Conservation (phyloP, 805 yeast species). For the Metschnikowia henanensis region DNA sequence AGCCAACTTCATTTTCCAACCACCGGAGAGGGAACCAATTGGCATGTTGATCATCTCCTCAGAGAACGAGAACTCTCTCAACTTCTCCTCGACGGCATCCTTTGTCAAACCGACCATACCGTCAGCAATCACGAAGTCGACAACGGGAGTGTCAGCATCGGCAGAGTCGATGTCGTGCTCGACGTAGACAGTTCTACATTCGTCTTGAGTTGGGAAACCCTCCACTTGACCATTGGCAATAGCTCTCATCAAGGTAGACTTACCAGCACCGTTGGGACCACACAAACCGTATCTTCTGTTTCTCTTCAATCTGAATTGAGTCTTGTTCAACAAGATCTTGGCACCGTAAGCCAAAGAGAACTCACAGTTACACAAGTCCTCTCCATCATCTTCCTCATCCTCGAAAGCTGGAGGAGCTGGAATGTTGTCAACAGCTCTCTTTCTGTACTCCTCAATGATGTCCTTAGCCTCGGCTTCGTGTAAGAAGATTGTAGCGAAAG, state of each 20-base stretch:
- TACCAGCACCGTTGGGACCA: constrained; percentile 59
- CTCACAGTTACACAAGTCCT: constrained; percentile 99
- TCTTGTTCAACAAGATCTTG: constrained; percentile 98
- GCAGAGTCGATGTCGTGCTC: constrained; percentile 99
- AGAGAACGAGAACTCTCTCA: constrained; percentile 89
- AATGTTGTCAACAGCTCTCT: constrained; percentile 95
- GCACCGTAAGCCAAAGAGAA: constrained; percentile 99
- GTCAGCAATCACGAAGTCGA: constrained; percentile 86
- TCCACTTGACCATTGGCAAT: constrained; percentile 98
- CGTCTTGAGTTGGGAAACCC: constrained; percentile 99
- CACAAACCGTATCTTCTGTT: constrained; percentile 99
- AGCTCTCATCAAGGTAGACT: constrained; percentile 82
- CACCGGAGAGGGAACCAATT: constrained; percentile 97
- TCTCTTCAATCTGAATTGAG: constrained; percentile 98
- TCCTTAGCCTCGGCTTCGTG: constrained; percentile 92
- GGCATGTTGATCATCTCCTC: constrained; percentile 94
- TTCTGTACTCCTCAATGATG: constrained; percentile 91
- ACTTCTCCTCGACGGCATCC: constrained; percentile 71
- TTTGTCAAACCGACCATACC: constrained; percentile 71
- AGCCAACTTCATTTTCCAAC: constrained; percentile 99
- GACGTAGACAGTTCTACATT: constrained; percentile 98
- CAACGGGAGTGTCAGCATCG: constrained; percentile 92
- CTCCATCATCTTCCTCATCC: constrained; percentile 98
- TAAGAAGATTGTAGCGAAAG: constrained; percentile 94
- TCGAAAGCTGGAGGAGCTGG: constrained; percentile 95